Base-by-base conservation (phyloP, 108 stramenopile genomes). In the Chaetoceros tenuissimus region DNA sequence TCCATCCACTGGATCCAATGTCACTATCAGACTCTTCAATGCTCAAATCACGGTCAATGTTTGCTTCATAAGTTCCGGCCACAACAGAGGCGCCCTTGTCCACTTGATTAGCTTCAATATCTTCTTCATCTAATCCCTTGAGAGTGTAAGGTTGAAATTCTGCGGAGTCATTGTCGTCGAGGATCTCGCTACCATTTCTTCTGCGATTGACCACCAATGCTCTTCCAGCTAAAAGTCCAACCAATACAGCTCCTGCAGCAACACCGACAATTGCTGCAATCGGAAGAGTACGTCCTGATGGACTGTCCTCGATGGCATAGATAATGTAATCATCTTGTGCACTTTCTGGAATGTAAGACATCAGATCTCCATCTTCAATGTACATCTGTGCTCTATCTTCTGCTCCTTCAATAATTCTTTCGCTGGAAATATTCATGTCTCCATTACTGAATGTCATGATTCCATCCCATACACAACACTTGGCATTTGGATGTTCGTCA, bases 1-100 rank as follows among this genome's bases (percentile, higher is more conserved):
- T 72, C 74, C 76, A 81, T 0, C 79, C 86, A 8, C 73, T 72
- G 24, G 65, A 57, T 17, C 73, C 79, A 5, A 40, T 40, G 13
- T 40, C 34, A 40, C 34, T 40, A 10, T 40, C 34, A 13, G 34
- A 40, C 34, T 40, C 34, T 10, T 40, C 34, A 10, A 40, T 13
- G 13, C 34, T 40, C 8, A 40, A 10, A n/a, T n/a, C n/a, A 40
- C 34, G 34, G 13, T 40, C 34, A 5, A 13, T 13, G 13, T 40
- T 40, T 40, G 8, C 34, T n/a, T n/a, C n/a, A 40, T 40, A 40
- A 13, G 34, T 40, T 5, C 34, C 34, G 13, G 13, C 13, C 5
- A 13, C 34, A 49, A 49, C 48, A 24, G 22, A 23, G 13, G 7
- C 48, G 7, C 48, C 48, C 19, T 24, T 21, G 5, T 21, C 22